Evolutionary conservation across 2,329 filamentous ascomycete species (phyloP), one percentile per base, ranked within the genome.

Genomic region (Fonsecaea erecta): DNA sequence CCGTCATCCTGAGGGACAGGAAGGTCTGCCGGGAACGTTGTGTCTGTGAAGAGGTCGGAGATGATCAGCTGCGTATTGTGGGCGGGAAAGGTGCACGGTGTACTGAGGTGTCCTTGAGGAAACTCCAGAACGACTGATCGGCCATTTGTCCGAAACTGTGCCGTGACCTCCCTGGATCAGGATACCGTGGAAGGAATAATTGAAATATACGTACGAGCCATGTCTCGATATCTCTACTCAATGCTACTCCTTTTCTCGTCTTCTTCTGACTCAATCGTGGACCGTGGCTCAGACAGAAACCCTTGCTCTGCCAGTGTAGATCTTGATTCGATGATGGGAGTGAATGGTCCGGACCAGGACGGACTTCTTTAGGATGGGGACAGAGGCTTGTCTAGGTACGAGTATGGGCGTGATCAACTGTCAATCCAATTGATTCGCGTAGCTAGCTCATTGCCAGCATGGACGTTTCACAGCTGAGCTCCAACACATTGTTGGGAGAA

Each of bases 1-100:
- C 77, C 77, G 63, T 81, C 78, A 68, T 81, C 77, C 54, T 73
- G 62, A 16, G 78, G 79, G 28, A 74, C 67, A 24, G 78, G 78
- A 16, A 80, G 68, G 65, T 75, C 72, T 35, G 69, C 60, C 3
- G 77, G 77, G 46, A 78, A 73, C 3, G 69, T 63, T 62, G 48
- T 73, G 65, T 71, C 73, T 74, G 34, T 34, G 21, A 4, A 53
- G 26, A 46, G 30, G 40, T 52, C 14, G 52, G 35, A 8, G 9
- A 6, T 43, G 34, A 24, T 48, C 43, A 48, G 43, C 11, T 26
- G 9, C 14, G 3, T 18, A 1, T 14, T 26, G 11, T 40, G 14
- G 5, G 18, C 2, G 18, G 9, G 16, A 48, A 26, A 21, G 18
- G 18, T 4, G 1, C 43, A 14, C 24, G 18, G 9, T 48, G 2